Percentiles rank a stretch among this genome's conserved stretches.
Evolutionary conservation across 345 rosid species (phyloP).

Genomic region (Rhizophora apiculata): DNA sequence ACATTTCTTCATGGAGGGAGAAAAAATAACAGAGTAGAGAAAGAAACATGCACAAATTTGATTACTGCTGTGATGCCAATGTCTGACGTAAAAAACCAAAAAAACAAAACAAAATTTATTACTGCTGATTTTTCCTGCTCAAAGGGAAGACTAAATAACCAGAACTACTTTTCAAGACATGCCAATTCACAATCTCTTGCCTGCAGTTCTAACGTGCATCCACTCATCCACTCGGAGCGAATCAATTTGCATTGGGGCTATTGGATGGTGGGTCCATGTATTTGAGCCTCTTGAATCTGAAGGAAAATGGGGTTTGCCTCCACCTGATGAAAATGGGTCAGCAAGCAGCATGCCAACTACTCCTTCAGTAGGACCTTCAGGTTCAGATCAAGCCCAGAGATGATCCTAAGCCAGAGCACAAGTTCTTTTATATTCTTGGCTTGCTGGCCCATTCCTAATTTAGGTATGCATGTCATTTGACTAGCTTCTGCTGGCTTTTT

Average conservation of each 20-base stretch:
- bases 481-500: neutral
- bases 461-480: constrained; percentile 25
- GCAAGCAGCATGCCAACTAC: constrained; percentile 55
- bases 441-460: constrained; percentile 35
- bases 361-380: constrained; percentile 67
- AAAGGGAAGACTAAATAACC: neutral
- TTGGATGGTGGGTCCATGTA: constrained; percentile 91
- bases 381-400: constrained; percentile 80
- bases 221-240: constrained; percentile 95
- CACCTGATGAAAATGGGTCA: constrained; percentile 85
- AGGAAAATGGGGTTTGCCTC: constrained; percentile 92
- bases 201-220: constrained; percentile 74
- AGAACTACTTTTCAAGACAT: neutral
- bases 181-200: neutral
- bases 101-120: too few species aligned
- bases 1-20: too few species aligned
- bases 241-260: constrained; percentile 87
- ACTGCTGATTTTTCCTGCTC: too few species aligned
- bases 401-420: constrained; percentile 43
- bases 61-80: too few species aligned
- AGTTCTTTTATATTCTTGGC: constrained; percentile 49
- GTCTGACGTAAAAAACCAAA: neutral
- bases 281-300: constrained; percentile 95
- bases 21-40: too few species aligned
- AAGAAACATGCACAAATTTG: too few species aligned